Evolutionary conservation across 768 basidiomycete species (phyloP).

Genomic region (Tulasnella sp.): DNA sequence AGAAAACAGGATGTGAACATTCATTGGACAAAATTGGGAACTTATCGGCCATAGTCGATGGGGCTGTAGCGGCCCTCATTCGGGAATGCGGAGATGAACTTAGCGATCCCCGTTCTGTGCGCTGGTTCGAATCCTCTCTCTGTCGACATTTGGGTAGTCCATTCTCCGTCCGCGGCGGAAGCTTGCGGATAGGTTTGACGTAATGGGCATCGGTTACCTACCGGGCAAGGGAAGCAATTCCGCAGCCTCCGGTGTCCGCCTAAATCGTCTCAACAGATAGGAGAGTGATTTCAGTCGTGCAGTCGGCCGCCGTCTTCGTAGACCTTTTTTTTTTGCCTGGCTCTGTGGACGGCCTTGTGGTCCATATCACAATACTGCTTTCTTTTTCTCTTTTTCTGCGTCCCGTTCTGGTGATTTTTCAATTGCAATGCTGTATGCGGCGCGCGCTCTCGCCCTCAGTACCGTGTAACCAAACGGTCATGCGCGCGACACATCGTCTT

Average conservation of each 20-base stretch:
- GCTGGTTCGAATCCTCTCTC: conserved; percentile 36
- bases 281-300: conserved; percentile 36
- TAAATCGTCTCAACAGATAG: conserved; percentile 35
- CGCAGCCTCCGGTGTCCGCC: conserved; percentile 30
- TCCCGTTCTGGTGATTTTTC: neutral
- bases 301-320: conserved; percentile 30
- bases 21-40: neutral
- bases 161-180: conserved; percentile 25
- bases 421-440: neutral
- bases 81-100: conserved; percentile 34
- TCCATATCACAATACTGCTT: no score
- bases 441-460: no score
- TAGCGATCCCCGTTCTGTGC: conserved; percentile 31
- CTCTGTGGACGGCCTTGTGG: no score
- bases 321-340: conserved; percentile 24
- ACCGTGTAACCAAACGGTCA: no score
- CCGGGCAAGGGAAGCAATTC: conserved; percentile 35
- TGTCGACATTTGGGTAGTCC: conserved; percentile 36
- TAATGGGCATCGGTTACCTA: conserved; percentile 21
- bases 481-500: neutral
- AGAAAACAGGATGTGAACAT: neutral
- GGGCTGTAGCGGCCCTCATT: conserved; percentile 35
- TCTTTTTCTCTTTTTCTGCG: neutral
- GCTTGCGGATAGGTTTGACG: conserved; percentile 30
- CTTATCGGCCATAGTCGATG: conserved; percentile 8